A percentile compares a stretch with the other conserved stretches of the same genome.
Evolutionary conservation across 2,329 filamentous ascomycete species (phyloP).

Genomic region (Ceratocystis variospora): DNA sequence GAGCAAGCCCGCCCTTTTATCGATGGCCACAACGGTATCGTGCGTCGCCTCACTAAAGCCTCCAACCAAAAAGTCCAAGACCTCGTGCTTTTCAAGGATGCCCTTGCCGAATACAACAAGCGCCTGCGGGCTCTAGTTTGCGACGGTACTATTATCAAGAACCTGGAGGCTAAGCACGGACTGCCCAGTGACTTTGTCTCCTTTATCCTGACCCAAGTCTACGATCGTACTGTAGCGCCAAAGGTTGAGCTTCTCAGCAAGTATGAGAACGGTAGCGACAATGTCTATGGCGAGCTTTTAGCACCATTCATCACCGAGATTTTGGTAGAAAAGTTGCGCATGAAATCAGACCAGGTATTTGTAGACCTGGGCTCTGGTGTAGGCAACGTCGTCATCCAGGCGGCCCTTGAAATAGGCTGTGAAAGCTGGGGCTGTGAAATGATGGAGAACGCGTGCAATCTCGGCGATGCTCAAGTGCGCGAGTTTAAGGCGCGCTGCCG

Average conservation of each 20-base stretch:
- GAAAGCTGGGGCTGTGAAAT: conserved; percentile 95
- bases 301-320: conserved; percentile 74
- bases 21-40: conserved; percentile 58
- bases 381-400: conserved; percentile 88
- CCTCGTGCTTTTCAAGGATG: conserved; percentile 53
- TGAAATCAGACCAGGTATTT: conserved; percentile 76
- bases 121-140: conserved; percentile 50
- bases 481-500: conserved; percentile 78
- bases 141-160: conserved; percentile 57
- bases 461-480: conserved; percentile 63
- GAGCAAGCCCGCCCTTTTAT: conserved; percentile 54
- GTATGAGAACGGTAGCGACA: conserved; percentile 82
- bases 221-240: conserved; percentile 83
- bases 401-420: conserved; percentile 82
- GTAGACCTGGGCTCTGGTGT: conserved; percentile 92
- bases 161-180: conserved; percentile 54
- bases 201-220: conserved; percentile 75
- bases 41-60: conserved; percentile 63
- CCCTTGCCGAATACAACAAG: conserved; percentile 65
- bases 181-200: conserved; percentile 61
- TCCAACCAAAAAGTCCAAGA: conserved; percentile 51
- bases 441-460: conserved; percentile 77
- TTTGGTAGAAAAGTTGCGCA: conserved; percentile 57
- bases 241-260: conserved; percentile 69
- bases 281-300: conserved; percentile 86